These are phyloP conservation scores for Carex myosuroides DNA, from an alignment of 176 grass and related monocot species.

Conservation along the genomic window DNA sequence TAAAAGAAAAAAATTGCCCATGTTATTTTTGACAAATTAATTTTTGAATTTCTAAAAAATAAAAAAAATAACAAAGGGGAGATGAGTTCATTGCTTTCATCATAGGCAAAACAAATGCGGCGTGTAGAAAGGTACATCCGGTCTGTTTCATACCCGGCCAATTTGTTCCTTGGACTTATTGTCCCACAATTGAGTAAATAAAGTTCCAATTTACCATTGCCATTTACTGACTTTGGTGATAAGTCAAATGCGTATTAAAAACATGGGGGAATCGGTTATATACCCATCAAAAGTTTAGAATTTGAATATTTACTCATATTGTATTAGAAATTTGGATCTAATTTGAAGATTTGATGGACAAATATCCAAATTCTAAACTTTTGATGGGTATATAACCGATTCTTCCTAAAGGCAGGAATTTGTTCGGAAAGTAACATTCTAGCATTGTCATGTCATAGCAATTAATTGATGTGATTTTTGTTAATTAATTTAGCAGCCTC, in stretches of 20 bases:
- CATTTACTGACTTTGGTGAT: neutral
- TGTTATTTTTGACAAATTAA: too few species aligned
- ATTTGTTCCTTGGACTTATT: neutral
- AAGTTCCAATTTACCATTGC: neutral
- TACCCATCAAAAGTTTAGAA: too few species aligned
- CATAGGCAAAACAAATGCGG: neutral
- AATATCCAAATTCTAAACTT: too few species aligned
- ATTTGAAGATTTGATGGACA: too few species aligned
- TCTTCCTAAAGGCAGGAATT: neutral
- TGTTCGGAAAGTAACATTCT: neutral
- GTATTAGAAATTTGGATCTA: too few species aligned
- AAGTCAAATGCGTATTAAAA: slow-evolving; percentile 6
- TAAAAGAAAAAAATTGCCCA: too few species aligned
- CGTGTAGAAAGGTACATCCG: slow-evolving; percentile 10
- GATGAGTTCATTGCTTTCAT: slow-evolving; percentile 2
- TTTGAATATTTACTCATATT: too few species aligned
- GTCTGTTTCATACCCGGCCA: slow-evolving; percentile 18
- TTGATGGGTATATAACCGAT: too few species aligned
- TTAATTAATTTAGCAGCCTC: neutral
- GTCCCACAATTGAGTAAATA: neutral
- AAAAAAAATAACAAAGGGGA: neutral
- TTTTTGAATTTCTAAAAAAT: too few species aligned
- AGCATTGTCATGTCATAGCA: neutral
- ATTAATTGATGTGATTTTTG: slow-evolving; percentile 3
- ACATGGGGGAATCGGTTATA: too few species aligned